Evolutionary conservation across 805 yeast species (phyloP).

Genomic region (Lachancea lanzarotensis): DNA sequence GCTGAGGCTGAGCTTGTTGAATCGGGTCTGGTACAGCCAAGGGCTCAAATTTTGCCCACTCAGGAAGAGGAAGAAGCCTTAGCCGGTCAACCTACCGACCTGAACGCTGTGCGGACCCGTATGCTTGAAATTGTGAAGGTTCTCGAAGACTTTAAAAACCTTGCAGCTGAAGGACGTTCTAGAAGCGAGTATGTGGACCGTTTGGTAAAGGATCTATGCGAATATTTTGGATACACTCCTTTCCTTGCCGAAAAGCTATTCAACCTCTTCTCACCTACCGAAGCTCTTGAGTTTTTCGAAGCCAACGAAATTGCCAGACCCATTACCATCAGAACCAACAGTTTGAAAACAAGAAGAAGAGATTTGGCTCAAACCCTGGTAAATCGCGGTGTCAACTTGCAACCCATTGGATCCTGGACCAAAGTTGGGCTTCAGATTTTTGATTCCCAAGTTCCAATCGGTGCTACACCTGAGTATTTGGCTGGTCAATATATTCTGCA

Average conservation of each 20-base stretch:
- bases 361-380: slow-evolving; percentile 92
- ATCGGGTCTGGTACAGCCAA: slow-evolving; percentile 54
- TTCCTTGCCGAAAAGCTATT: slow-evolving; percentile 91
- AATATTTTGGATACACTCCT: slow-evolving; percentile 88
- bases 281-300: slow-evolving; percentile 96
- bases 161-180: slow-evolving; percentile 80
- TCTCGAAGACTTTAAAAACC: slow-evolving; percentile 75
- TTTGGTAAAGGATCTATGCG: slow-evolving; percentile 77
- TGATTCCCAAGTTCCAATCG: slow-evolving; percentile 98
- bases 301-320: slow-evolving; percentile 98
- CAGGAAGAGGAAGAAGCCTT: slow-evolving; percentile 55
- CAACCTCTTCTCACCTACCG: slow-evolving; percentile 86
- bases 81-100: slow-evolving; percentile 57
- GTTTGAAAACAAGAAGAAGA: slow-evolving; percentile 88
- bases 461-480: slow-evolving; percentile 97
- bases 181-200: slow-evolving; percentile 78
- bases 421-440: slow-evolving; percentile 96
- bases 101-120: slow-evolving; percentile 80
- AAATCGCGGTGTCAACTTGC: slow-evolving; percentile 93
- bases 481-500: slow-evolving; percentile 97
- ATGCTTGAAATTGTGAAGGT: slow-evolving; percentile 94
- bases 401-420: slow-evolving; percentile 97
- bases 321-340: slow-evolving; percentile 94
- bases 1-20: slow-evolving; percentile 58
- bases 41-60: slow-evolving; percentile 71